phyloP scores from a whole-genome alignment of 2,329 filamentous ascomycete genomes.

The Phyllosticta ampelicida region DNA sequence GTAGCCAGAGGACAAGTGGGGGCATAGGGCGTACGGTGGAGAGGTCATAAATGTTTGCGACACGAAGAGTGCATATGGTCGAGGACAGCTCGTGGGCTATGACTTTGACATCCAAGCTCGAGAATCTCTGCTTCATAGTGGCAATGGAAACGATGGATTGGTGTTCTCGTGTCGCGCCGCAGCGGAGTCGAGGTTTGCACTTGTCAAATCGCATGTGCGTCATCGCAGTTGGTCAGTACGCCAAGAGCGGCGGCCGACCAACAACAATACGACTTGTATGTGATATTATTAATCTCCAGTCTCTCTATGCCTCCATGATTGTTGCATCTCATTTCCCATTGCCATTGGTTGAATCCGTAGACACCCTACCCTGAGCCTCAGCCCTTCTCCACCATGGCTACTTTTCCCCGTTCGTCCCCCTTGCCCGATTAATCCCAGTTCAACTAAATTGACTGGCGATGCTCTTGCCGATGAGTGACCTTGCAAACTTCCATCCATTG shows the following conservation, averaged over 20 bases:
- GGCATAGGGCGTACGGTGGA: constrained; percentile 62
- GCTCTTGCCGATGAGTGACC: constrained; percentile 63
- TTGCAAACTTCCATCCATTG: constrained; percentile 85
- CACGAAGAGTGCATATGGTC: constrained; percentile 63
- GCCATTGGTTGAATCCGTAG: background rate
- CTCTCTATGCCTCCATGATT: background rate
- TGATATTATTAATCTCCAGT: background rate
- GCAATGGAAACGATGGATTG: background rate
- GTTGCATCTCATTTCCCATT: background rate
- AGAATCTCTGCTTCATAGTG: constrained; percentile 67
- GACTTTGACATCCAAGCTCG: constrained; percentile 66
- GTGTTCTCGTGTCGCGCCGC: background rate
- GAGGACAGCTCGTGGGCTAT: constrained; percentile 86
- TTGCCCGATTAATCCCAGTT: background rate
- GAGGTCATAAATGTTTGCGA: constrained; percentile 92
- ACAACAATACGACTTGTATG: background rate
- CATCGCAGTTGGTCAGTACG: background rate
- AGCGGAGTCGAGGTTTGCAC: background rate
- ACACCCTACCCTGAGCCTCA: background rate
- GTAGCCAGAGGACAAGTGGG: background rate
- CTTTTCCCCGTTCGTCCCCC: background rate
- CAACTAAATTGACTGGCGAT: constrained; percentile 31
- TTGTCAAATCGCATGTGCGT: constrained; percentile 2
- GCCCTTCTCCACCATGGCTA: background rate
- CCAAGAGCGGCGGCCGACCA: background rate